Evolutionary conservation across 2,329 filamentous ascomycete genomes (phyloP), one percentile per base, ranked within the genome.

Genomic region (Nothophoma quercina): DNA sequence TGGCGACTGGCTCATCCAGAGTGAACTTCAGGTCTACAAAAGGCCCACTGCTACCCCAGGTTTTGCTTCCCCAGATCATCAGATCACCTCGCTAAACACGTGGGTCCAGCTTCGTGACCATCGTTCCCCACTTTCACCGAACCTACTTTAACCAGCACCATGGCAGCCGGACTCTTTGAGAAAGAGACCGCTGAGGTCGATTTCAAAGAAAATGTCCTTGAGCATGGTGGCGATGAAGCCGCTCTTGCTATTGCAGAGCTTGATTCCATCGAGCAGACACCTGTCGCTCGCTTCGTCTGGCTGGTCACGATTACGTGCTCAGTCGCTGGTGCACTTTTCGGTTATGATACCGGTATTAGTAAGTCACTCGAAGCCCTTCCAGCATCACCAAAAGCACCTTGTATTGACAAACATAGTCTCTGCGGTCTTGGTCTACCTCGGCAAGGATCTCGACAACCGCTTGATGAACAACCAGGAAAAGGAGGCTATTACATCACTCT

Each of bases 401-500:
- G 15, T 15, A 19, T 19, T 46, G 12, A 81, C 73, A 35, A 79
- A 71, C 30, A 74, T 75, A 65, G 81, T 77, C 47, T 79, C 71
- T 16, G 79, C 73, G 0, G 78, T 79, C 8, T 68, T 80, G 1
- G 74, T 80, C 12, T 75, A 73, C 34, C 67, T 78, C 18, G 61
- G 69, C 21, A 58, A 62, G 33, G 72, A 76, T 42, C 75, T 83
- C 7, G 74, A 75, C 22, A 15, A 26, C 8, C 69, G 75, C 25
- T 59, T 61, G 2, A 65, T 80, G 4, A 70, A 58, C 21, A 73
- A 76, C 4, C 74, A 70, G 3, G 79, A 83, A 53, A 77, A 80
- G 56, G 80, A 83, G 57, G 69, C 83, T 22, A 76, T 83, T 28
- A 83, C 81, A 1, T 82, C 81, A 0, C 73, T 83, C 15, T 81